These are phyloP conservation scores for Salix caprea DNA, from an alignment of 345 rosid genomes.

Conservation along the genomic window DNA sequence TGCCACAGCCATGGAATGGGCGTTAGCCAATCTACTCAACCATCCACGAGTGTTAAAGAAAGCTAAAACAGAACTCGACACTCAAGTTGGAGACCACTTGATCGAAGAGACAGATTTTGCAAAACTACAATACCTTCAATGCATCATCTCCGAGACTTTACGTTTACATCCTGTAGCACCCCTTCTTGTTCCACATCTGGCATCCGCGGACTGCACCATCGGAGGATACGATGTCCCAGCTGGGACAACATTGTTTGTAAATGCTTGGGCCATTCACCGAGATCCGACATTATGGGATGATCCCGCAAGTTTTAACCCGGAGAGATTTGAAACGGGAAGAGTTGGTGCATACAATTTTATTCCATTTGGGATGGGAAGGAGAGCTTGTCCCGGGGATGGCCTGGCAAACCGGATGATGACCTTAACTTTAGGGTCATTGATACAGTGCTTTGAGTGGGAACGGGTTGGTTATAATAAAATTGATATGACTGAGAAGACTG, in stretches of 20 bases:
- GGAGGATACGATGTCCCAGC: background rate
- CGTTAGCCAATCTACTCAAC: background rate
- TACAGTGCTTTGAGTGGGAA: slow-evolving; percentile 19
- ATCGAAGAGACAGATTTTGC: background rate
- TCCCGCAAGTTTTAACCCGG: slow-evolving; percentile 1
- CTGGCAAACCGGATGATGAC: slow-evolving; percentile 16
- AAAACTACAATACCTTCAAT: background rate
- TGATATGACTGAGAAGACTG: too few relatives aligned
- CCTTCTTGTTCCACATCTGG: background rate
- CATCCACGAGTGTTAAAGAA: background rate
- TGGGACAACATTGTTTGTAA: background rate
- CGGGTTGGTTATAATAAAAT: too few relatives aligned
- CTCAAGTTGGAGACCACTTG: background rate
- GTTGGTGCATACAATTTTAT: background rate
- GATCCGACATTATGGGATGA: background rate
- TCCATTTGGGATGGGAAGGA: slow-evolving; percentile 19
- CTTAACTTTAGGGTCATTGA: slow-evolving; percentile 16
- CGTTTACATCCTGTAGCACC: background rate
- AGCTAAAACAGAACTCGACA: background rate
- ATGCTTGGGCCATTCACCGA: background rate
- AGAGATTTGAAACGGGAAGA: slow-evolving; percentile 1
- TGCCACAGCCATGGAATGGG: background rate
- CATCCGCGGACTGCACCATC: background rate
- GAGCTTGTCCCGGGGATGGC: slow-evolving; percentile 1
- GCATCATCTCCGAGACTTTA: background rate